These are phyloP conservation scores for Stenocarpella maydis DNA, from an alignment of 2,329 filamentous ascomycete genomes.

Conservation along the genomic window DNA sequence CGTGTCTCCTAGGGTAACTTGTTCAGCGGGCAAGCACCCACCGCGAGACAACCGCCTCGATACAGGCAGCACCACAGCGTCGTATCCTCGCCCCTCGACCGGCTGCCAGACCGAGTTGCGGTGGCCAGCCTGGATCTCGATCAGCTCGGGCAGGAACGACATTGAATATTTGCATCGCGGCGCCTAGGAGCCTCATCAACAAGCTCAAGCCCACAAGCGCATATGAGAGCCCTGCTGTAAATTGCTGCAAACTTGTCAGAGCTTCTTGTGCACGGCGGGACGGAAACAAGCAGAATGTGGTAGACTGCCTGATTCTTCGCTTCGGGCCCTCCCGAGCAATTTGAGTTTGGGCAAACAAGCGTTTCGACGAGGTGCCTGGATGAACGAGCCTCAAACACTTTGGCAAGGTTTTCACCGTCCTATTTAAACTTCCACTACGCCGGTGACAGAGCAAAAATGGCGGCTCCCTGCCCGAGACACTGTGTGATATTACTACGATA, in stretches of 20 bases:
- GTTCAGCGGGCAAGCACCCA: slow-evolving; percentile 11
- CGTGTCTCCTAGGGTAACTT: background rate
- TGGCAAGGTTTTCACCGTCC: background rate
- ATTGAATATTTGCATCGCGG: background rate
- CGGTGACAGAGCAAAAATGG: slow-evolving; percentile 4
- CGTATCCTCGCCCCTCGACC: background rate
- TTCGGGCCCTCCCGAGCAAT: background rate
- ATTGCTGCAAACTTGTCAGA: background rate
- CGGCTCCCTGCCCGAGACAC: background rate
- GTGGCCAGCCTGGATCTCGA: slow-evolving; percentile 19
- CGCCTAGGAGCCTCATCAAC: background rate
- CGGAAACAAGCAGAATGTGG: too few relatives aligned
- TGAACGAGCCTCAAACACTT: background rate
- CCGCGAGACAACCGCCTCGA: slow-evolving; percentile 8
- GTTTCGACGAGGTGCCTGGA: background rate
- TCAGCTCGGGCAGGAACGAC: background rate
- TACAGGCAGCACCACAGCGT: too few relatives aligned
- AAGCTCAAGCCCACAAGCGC: slow-evolving; percentile 2
- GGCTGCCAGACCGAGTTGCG: slow-evolving; percentile 6
- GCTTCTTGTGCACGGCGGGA: background rate
- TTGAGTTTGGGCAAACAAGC: background rate
- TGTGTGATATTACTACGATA: background rate
- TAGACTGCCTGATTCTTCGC: background rate
- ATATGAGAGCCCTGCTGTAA: background rate
- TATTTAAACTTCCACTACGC: slow-evolving; percentile 11